Conservation (phyloP, 208 protist species). For the Trypanosoma caninum region DNA sequence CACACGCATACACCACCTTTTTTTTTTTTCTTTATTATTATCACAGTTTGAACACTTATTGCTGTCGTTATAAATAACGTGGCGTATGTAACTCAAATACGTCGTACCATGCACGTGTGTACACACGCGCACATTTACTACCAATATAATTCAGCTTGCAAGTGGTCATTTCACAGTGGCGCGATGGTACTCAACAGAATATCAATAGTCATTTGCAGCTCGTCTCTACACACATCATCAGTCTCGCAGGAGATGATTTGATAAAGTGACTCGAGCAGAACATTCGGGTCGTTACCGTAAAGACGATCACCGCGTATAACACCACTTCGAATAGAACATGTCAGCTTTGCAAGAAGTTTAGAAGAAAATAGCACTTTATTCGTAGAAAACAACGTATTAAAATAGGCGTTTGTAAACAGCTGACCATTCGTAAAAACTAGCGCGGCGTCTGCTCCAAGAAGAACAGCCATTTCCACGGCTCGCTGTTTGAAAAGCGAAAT, state of each 20-base stretch:
- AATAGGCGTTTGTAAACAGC: conserved; percentile 4
- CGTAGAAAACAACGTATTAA: not conserved
- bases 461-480: conserved; percentile 1
- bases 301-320: conserved; percentile 15
- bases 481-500: not conserved
- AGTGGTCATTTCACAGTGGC: no score
- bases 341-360: conserved; percentile 1
- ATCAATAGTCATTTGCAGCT: not conserved
- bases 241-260: not conserved
- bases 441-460: not conserved
- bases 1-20: not conserved
- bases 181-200: conserved; percentile 12
- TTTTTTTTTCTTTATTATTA: not conserved
- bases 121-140: no score
- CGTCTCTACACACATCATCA: not conserved
- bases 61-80: no score
- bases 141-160: no score
- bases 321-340: not conserved
- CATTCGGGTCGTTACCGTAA: conserved; percentile 9
- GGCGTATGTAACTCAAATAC: no score
- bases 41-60: not conserved
- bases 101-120: conserved; percentile 12
- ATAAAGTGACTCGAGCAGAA: conserved; percentile 9
- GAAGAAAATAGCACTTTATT: not conserved
- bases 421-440: not conserved